Conservation (phyloP, 2,329 filamentous ascomycete genomes). For the Colletotrichum sp. region DNA sequence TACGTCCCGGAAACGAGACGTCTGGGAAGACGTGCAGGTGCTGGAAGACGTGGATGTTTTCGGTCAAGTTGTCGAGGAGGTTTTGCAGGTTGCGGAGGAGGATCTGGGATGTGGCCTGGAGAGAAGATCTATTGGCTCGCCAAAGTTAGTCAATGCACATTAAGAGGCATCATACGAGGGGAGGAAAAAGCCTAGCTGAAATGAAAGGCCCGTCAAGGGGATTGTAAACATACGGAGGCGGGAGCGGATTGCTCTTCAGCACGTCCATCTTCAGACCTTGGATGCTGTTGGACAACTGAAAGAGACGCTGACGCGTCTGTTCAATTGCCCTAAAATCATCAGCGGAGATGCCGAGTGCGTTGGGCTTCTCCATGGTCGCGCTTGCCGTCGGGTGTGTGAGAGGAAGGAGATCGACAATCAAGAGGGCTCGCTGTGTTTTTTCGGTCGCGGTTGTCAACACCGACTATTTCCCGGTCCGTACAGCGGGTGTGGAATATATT, state of each 20-base stretch:
- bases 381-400: neutral
- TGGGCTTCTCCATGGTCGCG: slow-evolving; percentile 8
- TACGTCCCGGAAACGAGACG: slow-evolving; percentile 75
- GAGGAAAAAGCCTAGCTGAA: neutral
- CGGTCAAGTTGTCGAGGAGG: slow-evolving; percentile 68
- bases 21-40: slow-evolving; percentile 77
- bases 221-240: slow-evolving; percentile 60
- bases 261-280: slow-evolving; percentile 67
- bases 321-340: slow-evolving; percentile 74
- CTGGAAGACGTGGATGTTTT: slow-evolving; percentile 71
- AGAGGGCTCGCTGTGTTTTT: neutral
- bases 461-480: neutral
- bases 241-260: slow-evolving; percentile 67
- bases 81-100: slow-evolving; percentile 73
- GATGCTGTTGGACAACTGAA: slow-evolving; percentile 73
- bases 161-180: neutral
- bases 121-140: slow-evolving; percentile 64
- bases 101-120: slow-evolving; percentile 75
- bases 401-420: neutral
- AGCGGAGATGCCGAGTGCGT: slow-evolving; percentile 51
- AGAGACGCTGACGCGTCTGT: slow-evolving; percentile 70
- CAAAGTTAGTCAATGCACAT: neutral
- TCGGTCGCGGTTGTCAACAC: neutral
- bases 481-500: neutral
- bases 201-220: neutral